These are phyloP conservation scores for Miamiensis avidus DNA, from an alignment of 169 alveolate genomes.

Conservation along the genomic window DNA sequence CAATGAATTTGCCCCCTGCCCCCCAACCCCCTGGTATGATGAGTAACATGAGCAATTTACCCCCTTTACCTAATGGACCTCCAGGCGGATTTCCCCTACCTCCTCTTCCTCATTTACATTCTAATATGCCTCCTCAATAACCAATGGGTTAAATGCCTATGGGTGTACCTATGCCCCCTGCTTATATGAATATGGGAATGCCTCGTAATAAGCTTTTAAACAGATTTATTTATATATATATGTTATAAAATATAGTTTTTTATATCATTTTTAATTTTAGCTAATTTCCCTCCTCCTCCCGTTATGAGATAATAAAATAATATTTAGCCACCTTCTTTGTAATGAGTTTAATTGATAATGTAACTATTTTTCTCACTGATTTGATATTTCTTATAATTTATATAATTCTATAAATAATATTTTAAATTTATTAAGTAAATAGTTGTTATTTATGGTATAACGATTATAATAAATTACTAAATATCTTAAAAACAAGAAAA, in stretches of 20 bases:
- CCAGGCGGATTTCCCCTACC: not conserved
- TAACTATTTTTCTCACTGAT: too few relatives aligned
- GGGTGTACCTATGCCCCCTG: constrained; percentile 9
- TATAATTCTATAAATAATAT: too few relatives aligned
- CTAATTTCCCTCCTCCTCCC: not conserved
- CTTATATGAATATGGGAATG: not conserved
- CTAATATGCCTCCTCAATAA: constrained; percentile 46
- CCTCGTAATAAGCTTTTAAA: not conserved
- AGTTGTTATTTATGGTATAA: too few relatives aligned
- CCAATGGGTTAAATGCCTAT: constrained; percentile 22
- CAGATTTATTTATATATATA: too few relatives aligned
- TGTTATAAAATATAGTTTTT: too few relatives aligned
- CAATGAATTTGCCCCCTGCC: not conserved
- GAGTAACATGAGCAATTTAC: not conserved
- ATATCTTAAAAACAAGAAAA: too few relatives aligned
- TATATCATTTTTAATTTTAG: not conserved
- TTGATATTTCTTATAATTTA: too few relatives aligned
- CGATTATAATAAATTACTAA: too few relatives aligned
- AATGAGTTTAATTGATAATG: not conserved
- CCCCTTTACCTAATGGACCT: not conserved
- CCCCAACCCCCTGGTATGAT: too few relatives aligned
- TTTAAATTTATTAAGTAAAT: too few relatives aligned
- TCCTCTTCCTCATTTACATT: not conserved
- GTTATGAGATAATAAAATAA: not conserved
- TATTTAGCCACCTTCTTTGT: not conserved